These are phyloP conservation scores for Neopestalotiopsis sp. DNA, from an alignment of 2,329 filamentous ascomycete genomes.

Conservation along the genomic window DNA sequence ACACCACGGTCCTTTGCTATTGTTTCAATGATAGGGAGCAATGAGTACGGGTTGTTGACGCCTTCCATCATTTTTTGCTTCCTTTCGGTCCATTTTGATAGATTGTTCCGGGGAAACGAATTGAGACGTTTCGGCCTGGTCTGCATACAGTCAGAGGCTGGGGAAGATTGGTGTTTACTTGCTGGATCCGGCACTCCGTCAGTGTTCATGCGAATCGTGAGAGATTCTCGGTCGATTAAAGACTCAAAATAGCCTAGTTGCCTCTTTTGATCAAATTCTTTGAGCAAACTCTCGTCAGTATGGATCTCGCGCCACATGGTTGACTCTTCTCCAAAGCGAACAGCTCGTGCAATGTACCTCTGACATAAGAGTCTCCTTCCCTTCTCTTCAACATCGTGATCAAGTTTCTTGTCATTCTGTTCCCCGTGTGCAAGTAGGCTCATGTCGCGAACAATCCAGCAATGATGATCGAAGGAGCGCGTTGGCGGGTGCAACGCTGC, in stretches of 20 bases:
- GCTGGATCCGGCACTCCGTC: background rate
- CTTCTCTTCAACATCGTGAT: background rate
- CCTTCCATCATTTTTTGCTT: background rate
- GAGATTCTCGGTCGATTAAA: slow-evolving; percentile 10
- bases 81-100: background rate
- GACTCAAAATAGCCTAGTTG: slow-evolving; percentile 18
- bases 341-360: slow-evolving; percentile 17
- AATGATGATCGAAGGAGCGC: slow-evolving; percentile 2
- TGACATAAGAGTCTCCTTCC: background rate
- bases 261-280: slow-evolving; percentile 18
- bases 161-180: background rate
- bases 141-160: background rate
- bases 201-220: background rate
- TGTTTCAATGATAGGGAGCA: too few species aligned
- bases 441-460: slow-evolving; percentile 4
- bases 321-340: slow-evolving; percentile 23
- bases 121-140: background rate
- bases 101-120: background rate
- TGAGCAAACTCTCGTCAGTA: background rate
- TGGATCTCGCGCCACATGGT: slow-evolving; percentile 20
- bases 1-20: background rate
- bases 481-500: slow-evolving; percentile 21
- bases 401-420: background rate
- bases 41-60: background rate
- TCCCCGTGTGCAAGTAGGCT: slow-evolving; percentile 13